phyloP scores from a whole-genome alignment of 805 yeast genomes.

The Wickerhamomyces bisporus region DNA sequence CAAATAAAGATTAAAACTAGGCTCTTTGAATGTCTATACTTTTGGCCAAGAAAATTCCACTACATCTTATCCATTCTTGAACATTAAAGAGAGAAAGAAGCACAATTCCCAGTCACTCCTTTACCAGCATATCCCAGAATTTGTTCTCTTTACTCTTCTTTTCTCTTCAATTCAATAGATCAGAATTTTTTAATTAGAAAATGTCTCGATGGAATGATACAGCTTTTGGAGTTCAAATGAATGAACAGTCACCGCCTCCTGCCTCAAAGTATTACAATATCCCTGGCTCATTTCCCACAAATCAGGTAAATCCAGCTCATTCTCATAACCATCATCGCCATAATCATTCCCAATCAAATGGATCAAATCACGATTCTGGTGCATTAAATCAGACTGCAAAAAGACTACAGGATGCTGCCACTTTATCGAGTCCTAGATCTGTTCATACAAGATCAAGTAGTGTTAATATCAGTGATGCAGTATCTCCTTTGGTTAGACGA shows the following conservation, averaged over 20 bases:
- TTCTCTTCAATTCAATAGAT: too few relatives aligned
- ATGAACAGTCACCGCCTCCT: background rate
- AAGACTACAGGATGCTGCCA: background rate
- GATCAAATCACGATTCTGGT: background rate
- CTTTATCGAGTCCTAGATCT: conserved; percentile 1
- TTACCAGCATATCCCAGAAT: background rate
- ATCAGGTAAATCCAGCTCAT: background rate
- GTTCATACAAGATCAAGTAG: conserved; percentile 8
- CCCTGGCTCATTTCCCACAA: conserved; percentile 8
- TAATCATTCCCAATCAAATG: background rate
- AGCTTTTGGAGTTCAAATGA: background rate
- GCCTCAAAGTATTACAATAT: conserved; percentile 1
- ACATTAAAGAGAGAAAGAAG: background rate
- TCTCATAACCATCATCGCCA: background rate
- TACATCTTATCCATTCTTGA: too few relatives aligned
- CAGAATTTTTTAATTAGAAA: background rate
- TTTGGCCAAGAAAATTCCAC: too few relatives aligned
- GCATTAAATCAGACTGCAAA: background rate
- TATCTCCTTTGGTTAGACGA: conserved; percentile 1
- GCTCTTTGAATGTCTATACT: too few relatives aligned
- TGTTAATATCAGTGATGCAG: background rate
- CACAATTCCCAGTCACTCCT: conserved; percentile 5
- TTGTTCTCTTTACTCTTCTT: background rate
- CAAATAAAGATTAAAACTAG: too few relatives aligned
- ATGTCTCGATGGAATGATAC: conserved; percentile 5